Base-by-base conservation (phyloP, 2,329 filamentous ascomycete genomes). In the Dryadomyces quercivorus region DNA sequence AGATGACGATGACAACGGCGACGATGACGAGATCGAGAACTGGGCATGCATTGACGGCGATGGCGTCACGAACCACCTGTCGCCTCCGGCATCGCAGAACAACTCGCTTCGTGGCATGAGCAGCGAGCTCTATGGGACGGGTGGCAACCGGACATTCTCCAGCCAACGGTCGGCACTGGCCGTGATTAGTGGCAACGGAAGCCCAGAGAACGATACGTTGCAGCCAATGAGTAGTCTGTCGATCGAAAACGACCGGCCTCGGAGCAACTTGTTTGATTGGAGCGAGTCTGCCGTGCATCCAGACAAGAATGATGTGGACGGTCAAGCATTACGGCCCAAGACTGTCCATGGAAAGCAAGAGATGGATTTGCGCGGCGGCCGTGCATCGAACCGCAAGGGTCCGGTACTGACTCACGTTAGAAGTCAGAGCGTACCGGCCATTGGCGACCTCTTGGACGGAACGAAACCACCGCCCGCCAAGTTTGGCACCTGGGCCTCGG, bases 401-500 rank as follows among this genome's bases (percentile, higher is more conserved):
- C 84, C 84, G n/a, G 80, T 75, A 56, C 81, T 80, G 15, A 76
- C 81, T 54, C 87, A 92, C 65, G 78, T 88, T 48, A 81, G 87
- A 58, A 92, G 87, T 65, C 86, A 91, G 65, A 92, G 87, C 65
- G 86, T 92, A 1, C 87, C 87, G 4, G 77, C 87, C 15, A 77
- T 81, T 3, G 83, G 84, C 38, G 86, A 89, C 62, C 69, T 61
- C 67, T 73, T 68, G 58, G 85, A 76, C 65, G 75, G 67, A 63
- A 67, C 66, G 63, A 85, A 70, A 66, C 73, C 67, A 63, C 58
- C 78, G n/a, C 77, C 70, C 1, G 71, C 77, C 53, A 91, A 90
- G 62, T 92, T 89, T 63, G 85, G 87, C 46, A 91, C 87, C 1
- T 92, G 87, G 87, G 86, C 86, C 2, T 71, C 89, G 45, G 82